Percentiles rank a stretch among this genome's conserved stretches.
Evolutionary conservation across 192 early-diverging fungal species (phyloP).

Genomic region (Spinellus fusiger): DNA sequence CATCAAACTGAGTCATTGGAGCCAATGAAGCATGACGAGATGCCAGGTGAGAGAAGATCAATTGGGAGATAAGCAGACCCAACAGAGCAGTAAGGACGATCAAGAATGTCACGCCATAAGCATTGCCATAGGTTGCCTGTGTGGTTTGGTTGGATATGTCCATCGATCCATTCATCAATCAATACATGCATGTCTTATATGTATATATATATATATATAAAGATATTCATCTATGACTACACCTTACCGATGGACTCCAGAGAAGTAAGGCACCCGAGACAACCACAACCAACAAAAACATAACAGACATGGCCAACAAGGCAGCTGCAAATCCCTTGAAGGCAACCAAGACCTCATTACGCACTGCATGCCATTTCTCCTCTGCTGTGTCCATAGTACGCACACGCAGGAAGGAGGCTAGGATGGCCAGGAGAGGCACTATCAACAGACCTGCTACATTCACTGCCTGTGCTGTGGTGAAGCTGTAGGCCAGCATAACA

Average conservation of each 20-base stretch:
- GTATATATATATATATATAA: too few species aligned
- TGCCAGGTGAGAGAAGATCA: background rate
- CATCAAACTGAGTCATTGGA: background rate
- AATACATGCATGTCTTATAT: too few species aligned
- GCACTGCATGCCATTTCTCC: too few species aligned
- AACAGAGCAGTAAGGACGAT: background rate
- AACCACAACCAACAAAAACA: background rate
- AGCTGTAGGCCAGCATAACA: slow-evolving; percentile 35
- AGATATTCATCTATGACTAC: too few species aligned
- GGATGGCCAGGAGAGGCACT: slow-evolving; percentile 16
- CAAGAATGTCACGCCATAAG: slow-evolving; percentile 3
- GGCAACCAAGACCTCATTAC: background rate
- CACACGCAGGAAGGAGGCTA: background rate
- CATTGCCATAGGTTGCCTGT: slow-evolving; percentile 14
- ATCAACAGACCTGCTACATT: slow-evolving; percentile 15
- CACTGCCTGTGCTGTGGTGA: slow-evolving; percentile 14
- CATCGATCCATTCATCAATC: too few species aligned
- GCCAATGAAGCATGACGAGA: background rate
- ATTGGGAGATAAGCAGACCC: slow-evolving; percentile 3
- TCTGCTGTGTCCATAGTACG: too few species aligned
- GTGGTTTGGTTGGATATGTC: too few species aligned
- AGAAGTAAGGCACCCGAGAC: too few species aligned
- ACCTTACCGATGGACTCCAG: too few species aligned
- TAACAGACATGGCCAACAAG: background rate
- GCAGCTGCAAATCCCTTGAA: slow-evolving; percentile 2